phyloP scores from a whole-genome alignment of 1,284 basidiomycete species.

The Bondarzewia mesenterica region DNA sequence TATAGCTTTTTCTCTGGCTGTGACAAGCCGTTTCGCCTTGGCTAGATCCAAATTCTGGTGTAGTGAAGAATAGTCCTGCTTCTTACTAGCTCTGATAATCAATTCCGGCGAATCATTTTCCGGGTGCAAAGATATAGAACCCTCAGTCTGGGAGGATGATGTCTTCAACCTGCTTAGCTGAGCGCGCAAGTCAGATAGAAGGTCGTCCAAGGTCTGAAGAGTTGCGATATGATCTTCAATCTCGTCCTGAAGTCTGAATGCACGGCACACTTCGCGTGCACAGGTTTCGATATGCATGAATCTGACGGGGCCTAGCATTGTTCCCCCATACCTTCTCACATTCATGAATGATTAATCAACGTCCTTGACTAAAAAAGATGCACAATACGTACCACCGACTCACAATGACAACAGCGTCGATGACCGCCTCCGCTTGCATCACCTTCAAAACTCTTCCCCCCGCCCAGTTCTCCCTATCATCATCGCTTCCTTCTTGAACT shows the following conservation, averaged over 20 bases:
- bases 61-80: constrained; percentile 31
- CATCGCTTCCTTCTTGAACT: constrained; percentile 49
- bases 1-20: constrained; percentile 36
- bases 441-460: constrained; percentile 54
- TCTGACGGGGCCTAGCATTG: constrained; percentile 58
- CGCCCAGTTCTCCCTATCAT: constrained; percentile 70
- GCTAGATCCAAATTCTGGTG: constrained; percentile 30
- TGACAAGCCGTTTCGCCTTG: constrained; percentile 38
- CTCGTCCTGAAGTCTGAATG: constrained; percentile 59
- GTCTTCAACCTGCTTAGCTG: constrained; percentile 30
- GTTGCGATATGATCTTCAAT: constrained; percentile 49
- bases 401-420: constrained; percentile 64
- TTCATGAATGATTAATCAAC: background rate
- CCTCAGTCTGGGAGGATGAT: background rate
- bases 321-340: constrained; percentile 58
- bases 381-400: constrained; percentile 52
- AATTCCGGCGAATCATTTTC: too few relatives aligned
- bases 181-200: constrained; percentile 45
- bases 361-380: background rate
- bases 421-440: constrained; percentile 58
- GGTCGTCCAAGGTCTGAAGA: constrained; percentile 53
- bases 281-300: constrained; percentile 76
- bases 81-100: too few relatives aligned
- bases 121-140: too few relatives aligned
- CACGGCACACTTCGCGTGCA: constrained; percentile 60